phyloP scores from a whole-genome alignment of 768 basidiomycete genomes.

The Chlorophyllum brunneum region DNA sequence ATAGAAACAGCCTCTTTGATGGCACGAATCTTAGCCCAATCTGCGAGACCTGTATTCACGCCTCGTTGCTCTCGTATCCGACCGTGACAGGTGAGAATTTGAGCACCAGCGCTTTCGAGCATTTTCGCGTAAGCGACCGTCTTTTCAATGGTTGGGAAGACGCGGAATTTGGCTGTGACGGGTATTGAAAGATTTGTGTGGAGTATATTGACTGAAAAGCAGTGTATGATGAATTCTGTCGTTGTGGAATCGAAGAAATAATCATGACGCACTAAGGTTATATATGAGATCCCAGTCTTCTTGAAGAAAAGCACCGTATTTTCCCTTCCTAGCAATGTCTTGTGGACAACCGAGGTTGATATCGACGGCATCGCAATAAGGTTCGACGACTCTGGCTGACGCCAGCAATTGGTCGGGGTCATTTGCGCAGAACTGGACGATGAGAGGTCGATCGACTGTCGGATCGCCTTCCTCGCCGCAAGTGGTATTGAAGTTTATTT shows the following conservation, averaged over 20 bases:
- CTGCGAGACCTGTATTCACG: conserved; percentile 78
- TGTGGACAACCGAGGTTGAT: conserved; percentile 95
- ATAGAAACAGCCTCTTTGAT: conserved; percentile 89
- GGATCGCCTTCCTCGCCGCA: conserved; percentile 80
- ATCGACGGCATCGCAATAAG: conserved; percentile 89
- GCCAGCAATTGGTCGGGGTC: conserved; percentile 73
- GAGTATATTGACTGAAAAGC: conserved; percentile 69
- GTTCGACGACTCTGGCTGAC: conserved; percentile 74
- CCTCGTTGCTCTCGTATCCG: conserved; percentile 90
- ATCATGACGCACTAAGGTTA: conserved; percentile 54
- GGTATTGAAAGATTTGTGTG: conserved; percentile 85
- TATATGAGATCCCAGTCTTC: conserved; percentile 94
- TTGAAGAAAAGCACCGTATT: conserved; percentile 88
- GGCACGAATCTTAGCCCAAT: conserved; percentile 85
- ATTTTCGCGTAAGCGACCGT: conserved; percentile 94
- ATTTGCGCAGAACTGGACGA: conserved; percentile 94
- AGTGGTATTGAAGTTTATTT: conserved; percentile 63
- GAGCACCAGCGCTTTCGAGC: conserved; percentile 93
- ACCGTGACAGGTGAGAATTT: conserved; percentile 93
- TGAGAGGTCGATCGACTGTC: conserved; percentile 73
- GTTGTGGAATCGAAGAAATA: neutral
- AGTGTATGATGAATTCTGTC: neutral
- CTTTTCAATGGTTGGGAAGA: conserved; percentile 80
- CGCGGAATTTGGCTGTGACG: conserved; percentile 94
- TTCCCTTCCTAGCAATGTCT: conserved; percentile 85